phyloP scores from a whole-genome alignment of 352 stramenopile species.

The Peronosclerospora sorghi region DNA sequence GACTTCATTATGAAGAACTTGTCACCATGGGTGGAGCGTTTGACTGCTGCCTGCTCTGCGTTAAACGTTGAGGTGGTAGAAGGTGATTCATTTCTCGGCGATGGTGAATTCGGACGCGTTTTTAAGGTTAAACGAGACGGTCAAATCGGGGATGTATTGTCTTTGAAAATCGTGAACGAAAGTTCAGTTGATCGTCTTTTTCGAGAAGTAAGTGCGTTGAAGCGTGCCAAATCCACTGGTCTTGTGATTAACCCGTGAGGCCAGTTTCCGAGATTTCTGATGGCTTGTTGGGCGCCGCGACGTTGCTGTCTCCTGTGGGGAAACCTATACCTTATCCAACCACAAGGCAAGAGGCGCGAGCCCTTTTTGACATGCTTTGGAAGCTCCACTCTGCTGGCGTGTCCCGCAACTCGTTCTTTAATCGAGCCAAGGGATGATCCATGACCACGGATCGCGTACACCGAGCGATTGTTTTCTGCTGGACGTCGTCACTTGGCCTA shows the following conservation, averaged over 20 bases:
- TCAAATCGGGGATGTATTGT: conserved; percentile 6
- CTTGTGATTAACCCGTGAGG: background rate
- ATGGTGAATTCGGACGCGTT: conserved; percentile 10
- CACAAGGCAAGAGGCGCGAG: background rate
- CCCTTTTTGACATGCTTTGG: background rate
- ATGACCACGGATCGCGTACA: too few species aligned
- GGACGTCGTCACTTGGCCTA: too few species aligned
- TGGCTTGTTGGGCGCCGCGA: background rate
- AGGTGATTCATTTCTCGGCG: conserved; percentile 18
- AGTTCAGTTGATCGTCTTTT: conserved; percentile 7
- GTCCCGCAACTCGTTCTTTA: too few species aligned
- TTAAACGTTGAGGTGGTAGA: conserved; percentile 19
- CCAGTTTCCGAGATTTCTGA: background rate
- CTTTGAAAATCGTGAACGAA: conserved; percentile 18
- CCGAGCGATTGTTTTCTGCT: too few species aligned
- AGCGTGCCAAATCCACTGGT: background rate
- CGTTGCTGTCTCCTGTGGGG: background rate
- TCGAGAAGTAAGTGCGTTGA: background rate
- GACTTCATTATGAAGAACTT: conserved; percentile 14
- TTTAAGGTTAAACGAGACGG: conserved; percentile 10
- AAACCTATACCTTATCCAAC: background rate
- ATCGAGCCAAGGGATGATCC: too few species aligned
- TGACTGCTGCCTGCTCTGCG: conserved; percentile 9
- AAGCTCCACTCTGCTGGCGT: background rate
- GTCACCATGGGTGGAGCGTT: conserved; percentile 13